phyloP scores from a whole-genome alignment of 768 basidiomycete species.

The Suillus tomentosus region DNA sequence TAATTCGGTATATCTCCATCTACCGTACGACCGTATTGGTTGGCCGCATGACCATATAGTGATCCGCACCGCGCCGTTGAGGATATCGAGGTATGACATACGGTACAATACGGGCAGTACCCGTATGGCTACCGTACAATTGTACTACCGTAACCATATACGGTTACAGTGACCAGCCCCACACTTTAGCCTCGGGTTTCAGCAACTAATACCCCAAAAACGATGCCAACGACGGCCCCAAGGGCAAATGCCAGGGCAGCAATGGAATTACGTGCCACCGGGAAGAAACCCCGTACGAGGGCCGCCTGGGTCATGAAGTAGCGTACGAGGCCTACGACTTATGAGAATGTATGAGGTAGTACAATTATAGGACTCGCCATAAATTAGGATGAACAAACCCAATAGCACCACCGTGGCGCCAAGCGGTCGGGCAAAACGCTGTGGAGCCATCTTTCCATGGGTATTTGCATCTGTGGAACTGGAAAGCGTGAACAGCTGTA shows the following conservation, averaged over 20 bases:
- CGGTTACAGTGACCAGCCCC: no score
- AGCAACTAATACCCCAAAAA: conserved; percentile 45
- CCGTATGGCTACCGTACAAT: no score
- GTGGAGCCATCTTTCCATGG: conserved; percentile 10
- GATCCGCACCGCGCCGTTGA: no score
- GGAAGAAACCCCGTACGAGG: conserved; percentile 52
- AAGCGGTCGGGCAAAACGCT: conserved; percentile 48
- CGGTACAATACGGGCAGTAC: no score
- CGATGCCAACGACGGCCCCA: conserved; percentile 41
- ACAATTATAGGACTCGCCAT: conserved; percentile 41
- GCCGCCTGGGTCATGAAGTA: conserved; percentile 56
- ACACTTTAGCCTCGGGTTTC: conserved; percentile 16
- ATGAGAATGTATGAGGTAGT: neutral
- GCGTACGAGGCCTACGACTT: conserved; percentile 44
- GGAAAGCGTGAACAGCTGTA: conserved; percentile 53
- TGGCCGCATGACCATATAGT: no score
- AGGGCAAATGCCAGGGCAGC: conserved; percentile 44
- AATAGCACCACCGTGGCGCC: conserved; percentile 51
- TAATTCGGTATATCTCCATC: no score
- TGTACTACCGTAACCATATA: no score
- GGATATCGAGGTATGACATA: no score
- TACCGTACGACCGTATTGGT: no score
- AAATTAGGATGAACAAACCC: conserved; percentile 47
- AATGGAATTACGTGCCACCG: conserved; percentile 50
- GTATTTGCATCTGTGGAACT: conserved; percentile 17